Evolutionary conservation across 148 eudicot species (phyloP), one percentile per base, ranked within the genome.

Genomic region (Dianthus caryophyllus): DNA sequence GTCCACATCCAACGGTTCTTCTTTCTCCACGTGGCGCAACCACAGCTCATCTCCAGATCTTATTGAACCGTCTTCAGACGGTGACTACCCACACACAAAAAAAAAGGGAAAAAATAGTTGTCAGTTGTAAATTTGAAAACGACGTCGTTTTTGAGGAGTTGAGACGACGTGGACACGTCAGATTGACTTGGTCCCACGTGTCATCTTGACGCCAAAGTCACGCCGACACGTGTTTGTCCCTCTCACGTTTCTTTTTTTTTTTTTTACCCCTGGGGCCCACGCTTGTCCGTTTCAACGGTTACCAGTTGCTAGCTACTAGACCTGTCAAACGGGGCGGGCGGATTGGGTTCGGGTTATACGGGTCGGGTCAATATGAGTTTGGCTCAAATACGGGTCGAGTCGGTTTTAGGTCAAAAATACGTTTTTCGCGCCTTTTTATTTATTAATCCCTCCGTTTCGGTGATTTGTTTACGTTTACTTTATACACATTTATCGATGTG

Each of bases 111-210:
- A n/a, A n/a, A n/a, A n/a, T n/a, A n/a, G n/a, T n/a, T n/a, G n/a
- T n/a, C n/a, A n/a, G n/a, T n/a, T n/a, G n/a, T n/a, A n/a, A 3
- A 3, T 33, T 7, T 33, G 75, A 78, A 56, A 71, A 71, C n/a
- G 73, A 64, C 66, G 27, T 20, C 11, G 44, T 41, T 33, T 33
- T 31, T 80, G 78, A 50, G 85, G 61, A 27, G 11, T 10, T 0
- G 16, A 17, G 60, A 77, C 82, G 12, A n/a, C 24, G 76, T 75
- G 78, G 75, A 79, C 85, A 84, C 85, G 76, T 82, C 75, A 63
- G 74, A 22, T 46, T 80, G 84, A 84, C 85, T 43, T n/a, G 80
- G 75, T 66, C 73, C 62, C 72, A 75, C 71, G 77, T 79, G 77
- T 79, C 68, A 77, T 69, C 47, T 46, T n/a, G 73, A 64, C 57